Base-by-base conservation (phyloP, 768 basidiomycete species). In the Phylloporus arenicola region DNA sequence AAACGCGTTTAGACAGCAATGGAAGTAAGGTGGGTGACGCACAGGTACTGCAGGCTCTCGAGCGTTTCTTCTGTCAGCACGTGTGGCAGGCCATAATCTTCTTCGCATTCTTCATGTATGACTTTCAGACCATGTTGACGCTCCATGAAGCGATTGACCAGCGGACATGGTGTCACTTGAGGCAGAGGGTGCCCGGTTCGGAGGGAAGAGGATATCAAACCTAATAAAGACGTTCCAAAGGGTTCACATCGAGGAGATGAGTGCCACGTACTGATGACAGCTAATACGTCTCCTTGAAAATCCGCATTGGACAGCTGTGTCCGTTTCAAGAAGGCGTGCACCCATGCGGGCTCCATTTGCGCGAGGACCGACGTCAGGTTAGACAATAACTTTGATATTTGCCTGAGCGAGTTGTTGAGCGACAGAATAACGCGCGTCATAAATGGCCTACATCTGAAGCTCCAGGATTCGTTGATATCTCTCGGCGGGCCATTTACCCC, bases 221-320 rank as follows among this genome's bases (percentile, higher is more conserved):
- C 88, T 89, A 29, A 17, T 24, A 27, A 43, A 17, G 11, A 4
- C 9, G 33, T 19, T 35, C 29, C 4, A 34, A n/a, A 17, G 19
- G 53, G 22, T 0, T 13, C 11, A 48, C 25, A 1, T 47, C 5
- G 29, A 29, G 35, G 29, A 29, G 35, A 43, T 25, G 30, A 11
- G 29, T 19, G 34, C 13, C 35, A 61, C 79, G 44, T 52, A 86
- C 86, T 84, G 51, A 92, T 82, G 7, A 92, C 86, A 10, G 90
- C 86, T 4, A 93, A 73, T 7, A 91, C 75, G 49, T 92, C 90
- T 1, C 91, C 92, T 55, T 92, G 83, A 57, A 93, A 93, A 55
- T 83, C 81, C 0, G 84, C 75, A 61, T 93, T 89, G 31, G 83
- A 70, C 52, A 94, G 78, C 11, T 88, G 74, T 0, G 88, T 88